These are phyloP conservation scores for Epichloe festucae DNA, from an alignment of 2,329 filamentous ascomycete genomes.

Conservation along the genomic window DNA sequence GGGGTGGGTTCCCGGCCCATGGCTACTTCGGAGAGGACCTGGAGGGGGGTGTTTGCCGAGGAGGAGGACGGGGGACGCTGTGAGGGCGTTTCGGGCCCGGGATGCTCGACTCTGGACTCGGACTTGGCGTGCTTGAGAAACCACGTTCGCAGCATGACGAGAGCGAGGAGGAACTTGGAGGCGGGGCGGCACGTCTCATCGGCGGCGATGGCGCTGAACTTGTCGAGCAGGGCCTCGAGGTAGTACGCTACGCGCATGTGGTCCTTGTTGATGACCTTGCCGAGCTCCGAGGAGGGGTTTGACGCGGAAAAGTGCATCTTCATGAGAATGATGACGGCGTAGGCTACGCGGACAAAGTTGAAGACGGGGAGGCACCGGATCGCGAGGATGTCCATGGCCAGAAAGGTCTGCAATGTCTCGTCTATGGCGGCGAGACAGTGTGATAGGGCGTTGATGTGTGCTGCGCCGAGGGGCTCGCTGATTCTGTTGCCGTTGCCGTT, in stretches of 20 bases:
- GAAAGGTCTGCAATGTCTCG: constrained; percentile 51
- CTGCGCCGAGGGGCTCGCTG: constrained; percentile 27
- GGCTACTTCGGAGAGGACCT: constrained; percentile 45
- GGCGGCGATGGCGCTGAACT: constrained; percentile 51
- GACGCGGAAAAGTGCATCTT: constrained; percentile 60
- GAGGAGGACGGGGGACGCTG: not conserved
- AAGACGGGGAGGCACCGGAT: constrained; percentile 57
- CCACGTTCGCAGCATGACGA: constrained; percentile 59
- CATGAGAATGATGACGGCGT: constrained; percentile 58
- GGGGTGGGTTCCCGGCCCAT: constrained; percentile 25
- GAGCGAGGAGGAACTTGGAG: constrained; percentile 56
- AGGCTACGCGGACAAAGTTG: constrained; percentile 58
- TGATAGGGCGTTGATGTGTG: constrained; percentile 54
- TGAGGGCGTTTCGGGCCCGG: not conserved
- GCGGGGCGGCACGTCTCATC: constrained; percentile 52
- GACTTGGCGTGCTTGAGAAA: constrained; percentile 40
- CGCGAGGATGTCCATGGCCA: constrained; percentile 42
- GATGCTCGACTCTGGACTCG: not conserved
- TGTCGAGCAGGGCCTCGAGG: constrained; percentile 55
- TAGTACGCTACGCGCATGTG: constrained; percentile 53
- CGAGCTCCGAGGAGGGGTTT: constrained; percentile 50
- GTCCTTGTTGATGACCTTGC: constrained; percentile 54
- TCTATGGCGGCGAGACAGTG: constrained; percentile 56
- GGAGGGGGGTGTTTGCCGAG: constrained; percentile 37
- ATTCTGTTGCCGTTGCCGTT: constrained; percentile 26